Evolutionary conservation across 192 early-diverging fungal genomes (phyloP).

Genomic region (Chytriomyces sp.): DNA sequence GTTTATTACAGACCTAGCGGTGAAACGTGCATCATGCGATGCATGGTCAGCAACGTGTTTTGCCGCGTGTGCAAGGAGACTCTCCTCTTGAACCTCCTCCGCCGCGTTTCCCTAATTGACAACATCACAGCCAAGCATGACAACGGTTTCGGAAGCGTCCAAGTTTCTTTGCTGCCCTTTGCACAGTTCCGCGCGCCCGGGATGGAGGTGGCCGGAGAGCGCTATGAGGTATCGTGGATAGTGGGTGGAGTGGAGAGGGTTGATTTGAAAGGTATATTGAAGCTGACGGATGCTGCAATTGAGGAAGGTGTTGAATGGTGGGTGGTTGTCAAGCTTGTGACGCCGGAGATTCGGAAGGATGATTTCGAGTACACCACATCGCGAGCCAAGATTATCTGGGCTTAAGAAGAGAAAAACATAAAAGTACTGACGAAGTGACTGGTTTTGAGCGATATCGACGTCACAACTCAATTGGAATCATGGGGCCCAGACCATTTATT

Average conservation of each 20-base stretch:
- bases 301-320: conserved; percentile 43
- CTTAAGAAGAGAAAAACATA: no score
- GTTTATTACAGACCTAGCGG: neutral
- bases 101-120: conserved; percentile 53
- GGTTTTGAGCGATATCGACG: no score
- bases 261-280: conserved; percentile 27
- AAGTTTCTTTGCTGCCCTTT: conserved; percentile 36
- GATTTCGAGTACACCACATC: no score
- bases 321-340: conserved; percentile 44
- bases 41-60: conserved; percentile 53
- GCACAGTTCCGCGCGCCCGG: conserved; percentile 55
- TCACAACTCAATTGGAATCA: no score
- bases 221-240: conserved; percentile 42
- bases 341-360: conserved; percentile 50
- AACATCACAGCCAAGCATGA: conserved; percentile 27
- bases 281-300: neutral
- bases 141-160: neutral
- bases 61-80: conserved; percentile 61
- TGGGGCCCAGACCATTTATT: no score
- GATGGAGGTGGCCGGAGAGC: conserved; percentile 30
- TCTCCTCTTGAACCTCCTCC: conserved; percentile 53
- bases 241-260: conserved; percentile 30
- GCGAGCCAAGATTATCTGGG: no score
- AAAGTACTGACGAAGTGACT: no score
- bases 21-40: conserved; percentile 58